Evolutionary conservation across 768 basidiomycete species (phyloP).

Genomic region (Sarcodon sp.): DNA sequence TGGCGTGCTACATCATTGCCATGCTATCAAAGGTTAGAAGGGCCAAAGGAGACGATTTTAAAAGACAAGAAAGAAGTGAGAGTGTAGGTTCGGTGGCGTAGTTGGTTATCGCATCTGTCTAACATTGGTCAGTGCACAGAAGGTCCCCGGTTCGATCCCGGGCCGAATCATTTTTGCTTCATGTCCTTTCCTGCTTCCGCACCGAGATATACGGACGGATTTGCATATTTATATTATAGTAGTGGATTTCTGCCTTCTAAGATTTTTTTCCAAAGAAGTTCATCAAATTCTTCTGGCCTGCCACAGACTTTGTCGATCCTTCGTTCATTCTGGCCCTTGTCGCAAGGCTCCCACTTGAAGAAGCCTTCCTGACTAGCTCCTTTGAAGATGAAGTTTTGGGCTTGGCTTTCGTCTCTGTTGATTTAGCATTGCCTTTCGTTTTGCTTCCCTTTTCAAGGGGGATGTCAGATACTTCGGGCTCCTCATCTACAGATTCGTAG

Average conservation of each 20-base stretch:
- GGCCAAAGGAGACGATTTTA: too few relatives aligned
- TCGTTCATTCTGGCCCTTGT: slow-evolving; percentile 5
- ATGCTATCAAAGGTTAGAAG: too few relatives aligned
- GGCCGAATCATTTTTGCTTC: too few relatives aligned
- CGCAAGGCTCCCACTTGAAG: slow-evolving; percentile 5
- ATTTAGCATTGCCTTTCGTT: slow-evolving; percentile 2
- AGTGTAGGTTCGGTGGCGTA: slow-evolving; percentile 43
- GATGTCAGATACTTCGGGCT: slow-evolving; percentile 17
- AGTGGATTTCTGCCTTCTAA: not conserved
- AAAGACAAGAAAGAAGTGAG: too few relatives aligned
- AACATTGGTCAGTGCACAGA: slow-evolving; percentile 23
- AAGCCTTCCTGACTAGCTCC: slow-evolving; percentile 2
- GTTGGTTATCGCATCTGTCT: slow-evolving; percentile 80
- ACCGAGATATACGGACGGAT: too few relatives aligned
- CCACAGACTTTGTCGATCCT: slow-evolving; percentile 4
- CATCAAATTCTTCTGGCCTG: slow-evolving; percentile 10
- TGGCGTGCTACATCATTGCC: too few relatives aligned
- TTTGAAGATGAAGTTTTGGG: slow-evolving; percentile 4
- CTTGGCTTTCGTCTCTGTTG: slow-evolving; percentile 7
- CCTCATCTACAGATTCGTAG: slow-evolving; percentile 67
- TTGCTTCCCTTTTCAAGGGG: slow-evolving; percentile 13
- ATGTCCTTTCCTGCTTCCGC: too few relatives aligned
- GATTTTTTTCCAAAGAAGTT: slow-evolving; percentile 13
- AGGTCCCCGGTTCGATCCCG: too few relatives aligned
- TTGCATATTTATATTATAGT: too few relatives aligned